These are phyloP conservation scores for Mycena venus DNA, from an alignment of 768 basidiomycete species.

Conservation along the genomic window DNA sequence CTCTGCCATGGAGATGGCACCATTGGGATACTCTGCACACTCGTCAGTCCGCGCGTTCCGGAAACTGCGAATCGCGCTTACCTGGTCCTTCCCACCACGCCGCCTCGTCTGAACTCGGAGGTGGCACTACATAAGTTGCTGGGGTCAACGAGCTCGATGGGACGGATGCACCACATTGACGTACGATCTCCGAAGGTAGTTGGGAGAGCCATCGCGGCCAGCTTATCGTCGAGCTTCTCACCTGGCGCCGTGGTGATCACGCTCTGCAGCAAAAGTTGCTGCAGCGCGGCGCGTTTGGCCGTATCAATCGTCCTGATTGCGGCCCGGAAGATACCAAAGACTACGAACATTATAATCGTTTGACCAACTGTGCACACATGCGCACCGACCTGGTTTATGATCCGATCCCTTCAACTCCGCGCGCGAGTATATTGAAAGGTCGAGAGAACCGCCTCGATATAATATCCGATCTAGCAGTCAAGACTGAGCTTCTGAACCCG, in stretches of 20 bases:
- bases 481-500: constrained; percentile 23
- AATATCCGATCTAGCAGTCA: constrained; percentile 86
- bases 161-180: neutral
- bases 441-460: constrained; percentile 80
- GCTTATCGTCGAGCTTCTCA: constrained; percentile 79
- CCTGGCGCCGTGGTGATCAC: constrained; percentile 73
- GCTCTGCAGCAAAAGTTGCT: constrained; percentile 75
- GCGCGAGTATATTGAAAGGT: constrained; percentile 84
- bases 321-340: constrained; percentile 87
- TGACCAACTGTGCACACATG: neutral
- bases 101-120: constrained; percentile 81
- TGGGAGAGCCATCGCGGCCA: constrained; percentile 69
- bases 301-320: constrained; percentile 85
- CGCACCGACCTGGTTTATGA: constrained; percentile 85
- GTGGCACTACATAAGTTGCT: constrained; percentile 76
- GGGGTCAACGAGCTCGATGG: constrained; percentile 15
- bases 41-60: neutral
- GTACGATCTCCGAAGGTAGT: constrained; percentile 51
- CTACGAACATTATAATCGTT: constrained; percentile 51
- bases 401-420: constrained; percentile 93
- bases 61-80: constrained; percentile 43
- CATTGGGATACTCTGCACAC: constrained; percentile 68
- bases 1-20: constrained; percentile 62
- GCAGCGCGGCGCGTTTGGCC: constrained; percentile 78
- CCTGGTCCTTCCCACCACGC: constrained; percentile 88